Percentiles rank a stretch among this genome's conserved stretches.
Evolutionary conservation across 1,284 basidiomycete genomes (phyloP).

Genomic region (Anthracocystis panici-leucophaei): DNA sequence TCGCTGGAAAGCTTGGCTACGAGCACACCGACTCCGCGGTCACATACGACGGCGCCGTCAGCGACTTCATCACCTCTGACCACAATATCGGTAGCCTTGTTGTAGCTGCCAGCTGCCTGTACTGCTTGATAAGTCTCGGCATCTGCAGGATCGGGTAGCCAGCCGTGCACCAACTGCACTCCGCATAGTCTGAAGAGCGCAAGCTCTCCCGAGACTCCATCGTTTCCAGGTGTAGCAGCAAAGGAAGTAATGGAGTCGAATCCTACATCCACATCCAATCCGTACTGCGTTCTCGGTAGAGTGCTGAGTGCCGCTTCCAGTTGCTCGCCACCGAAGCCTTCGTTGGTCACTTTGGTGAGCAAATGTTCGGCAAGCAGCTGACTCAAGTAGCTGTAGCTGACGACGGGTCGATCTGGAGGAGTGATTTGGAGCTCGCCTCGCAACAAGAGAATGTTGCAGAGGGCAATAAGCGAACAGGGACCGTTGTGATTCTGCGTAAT

Average conservation of each 20-base stretch:
- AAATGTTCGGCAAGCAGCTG: conserved; percentile 85
- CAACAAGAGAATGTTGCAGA: conserved; percentile 70
- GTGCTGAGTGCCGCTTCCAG: conserved; percentile 82
- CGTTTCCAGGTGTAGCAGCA: conserved; percentile 54
- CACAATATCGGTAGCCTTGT: conserved; percentile 77
- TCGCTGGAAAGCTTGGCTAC: conserved; percentile 73
- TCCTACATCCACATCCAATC: conserved; percentile 71
- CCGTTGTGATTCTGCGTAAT: conserved; percentile 73
- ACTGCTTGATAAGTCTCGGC: conserved; percentile 75
- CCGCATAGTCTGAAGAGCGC: conserved; percentile 84
- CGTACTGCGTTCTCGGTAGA: conserved; percentile 81
- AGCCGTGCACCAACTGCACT: conserved; percentile 86
- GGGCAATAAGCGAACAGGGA: conserved; percentile 89
- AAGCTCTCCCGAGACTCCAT: conserved; percentile 76
- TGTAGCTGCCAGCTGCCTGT: conserved; percentile 71
- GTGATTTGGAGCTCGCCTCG: conserved; percentile 67
- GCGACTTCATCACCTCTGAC: conserved; percentile 81
- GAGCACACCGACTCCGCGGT: conserved; percentile 50
- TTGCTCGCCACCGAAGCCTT: conserved; percentile 70
- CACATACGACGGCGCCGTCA: conserved; percentile 72
- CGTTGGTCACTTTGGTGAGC: conserved; percentile 71
- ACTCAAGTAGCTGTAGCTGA: conserved; percentile 85
- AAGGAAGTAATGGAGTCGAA: conserved; percentile 58
- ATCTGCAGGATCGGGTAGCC: conserved; percentile 84
- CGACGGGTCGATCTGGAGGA: conserved; percentile 75